Conservation (phyloP, 768 basidiomycete genomes). For the Amanita subjunquillea region DNA sequence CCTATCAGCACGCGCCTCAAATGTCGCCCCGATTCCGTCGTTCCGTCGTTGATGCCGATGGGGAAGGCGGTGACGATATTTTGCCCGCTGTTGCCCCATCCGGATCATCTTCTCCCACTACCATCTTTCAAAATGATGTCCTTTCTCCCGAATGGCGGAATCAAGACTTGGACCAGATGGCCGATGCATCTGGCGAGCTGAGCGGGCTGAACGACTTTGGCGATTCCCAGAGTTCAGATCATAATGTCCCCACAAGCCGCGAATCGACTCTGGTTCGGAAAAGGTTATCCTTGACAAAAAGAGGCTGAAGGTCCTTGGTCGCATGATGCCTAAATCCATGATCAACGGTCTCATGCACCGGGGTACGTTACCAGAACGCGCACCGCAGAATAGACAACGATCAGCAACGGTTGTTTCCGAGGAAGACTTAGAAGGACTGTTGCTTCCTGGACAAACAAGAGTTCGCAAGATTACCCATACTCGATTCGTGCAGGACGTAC, state of each 20-base stretch:
- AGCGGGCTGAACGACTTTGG: background rate
- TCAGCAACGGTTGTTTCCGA: constrained; percentile 1
- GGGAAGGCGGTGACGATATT: background rate
- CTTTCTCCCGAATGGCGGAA: background rate
- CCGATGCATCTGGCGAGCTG: background rate
- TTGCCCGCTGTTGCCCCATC: background rate
- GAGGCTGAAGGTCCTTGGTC: constrained; percentile 26
- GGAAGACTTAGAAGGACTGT: constrained; percentile 17
- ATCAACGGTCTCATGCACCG: constrained; percentile 23
- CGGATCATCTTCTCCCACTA: background rate
- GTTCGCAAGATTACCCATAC: constrained; percentile 23
- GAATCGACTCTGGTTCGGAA: constrained; percentile 9
- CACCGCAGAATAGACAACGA: constrained; percentile 6
- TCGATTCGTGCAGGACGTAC: constrained; percentile 29
- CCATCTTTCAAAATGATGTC: background rate
- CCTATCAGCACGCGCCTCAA: background rate
- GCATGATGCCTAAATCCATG: constrained; percentile 50
- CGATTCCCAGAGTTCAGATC: background rate
- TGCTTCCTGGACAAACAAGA: constrained; percentile 44
- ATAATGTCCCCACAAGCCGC: background rate
- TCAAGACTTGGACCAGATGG: background rate
- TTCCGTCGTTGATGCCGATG: background rate
- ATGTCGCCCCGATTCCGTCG: background rate
- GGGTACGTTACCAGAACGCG: constrained; percentile 7
- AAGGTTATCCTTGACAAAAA: constrained; percentile 19